phyloP scores from a whole-genome alignment of 73 alveolate genomes.

The Uronychia setigera region DNA sequence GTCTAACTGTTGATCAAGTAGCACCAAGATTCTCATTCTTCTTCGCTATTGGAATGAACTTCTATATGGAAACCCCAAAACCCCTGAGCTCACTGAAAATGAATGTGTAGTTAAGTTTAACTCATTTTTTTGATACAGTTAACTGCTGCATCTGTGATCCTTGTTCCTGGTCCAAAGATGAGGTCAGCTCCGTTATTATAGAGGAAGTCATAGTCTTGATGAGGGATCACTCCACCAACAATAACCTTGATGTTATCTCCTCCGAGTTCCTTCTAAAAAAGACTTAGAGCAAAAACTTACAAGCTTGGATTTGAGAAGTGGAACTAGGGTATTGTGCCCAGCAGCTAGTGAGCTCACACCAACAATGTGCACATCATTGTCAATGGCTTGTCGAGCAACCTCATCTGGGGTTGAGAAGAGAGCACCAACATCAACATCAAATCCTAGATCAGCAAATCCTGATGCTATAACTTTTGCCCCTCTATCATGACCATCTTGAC shows the following conservation, averaged over 20 bases:
- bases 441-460: constrained; percentile 82
- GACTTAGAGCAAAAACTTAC: not conserved
- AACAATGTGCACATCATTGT: constrained; percentile 75
- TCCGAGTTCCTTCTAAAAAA: constrained; percentile 37
- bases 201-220: constrained; percentile 63
- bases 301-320: constrained; percentile 53
- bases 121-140: too few species aligned
- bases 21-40: constrained; percentile 84
- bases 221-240: constrained; percentile 82
- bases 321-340: constrained; percentile 75
- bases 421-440: constrained; percentile 80
- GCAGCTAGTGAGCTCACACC: constrained; percentile 81
- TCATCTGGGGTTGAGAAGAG: constrained; percentile 80
- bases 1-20: constrained; percentile 69
- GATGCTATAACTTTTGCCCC: constrained; percentile 82
- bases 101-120: too few species aligned
- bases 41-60: constrained; percentile 84
- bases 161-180: constrained; percentile 77
- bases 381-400: constrained; percentile 76
- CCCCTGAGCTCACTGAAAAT: too few species aligned
- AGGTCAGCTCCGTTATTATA: constrained; percentile 65
- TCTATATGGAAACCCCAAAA: constrained; percentile 82
- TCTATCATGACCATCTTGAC: constrained; percentile 84
- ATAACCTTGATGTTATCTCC: constrained; percentile 60
- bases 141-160: constrained; percentile 56